phyloP scores from a whole-genome alignment of 108 stramenopile species.

The Skeletonema menzelii region DNA sequence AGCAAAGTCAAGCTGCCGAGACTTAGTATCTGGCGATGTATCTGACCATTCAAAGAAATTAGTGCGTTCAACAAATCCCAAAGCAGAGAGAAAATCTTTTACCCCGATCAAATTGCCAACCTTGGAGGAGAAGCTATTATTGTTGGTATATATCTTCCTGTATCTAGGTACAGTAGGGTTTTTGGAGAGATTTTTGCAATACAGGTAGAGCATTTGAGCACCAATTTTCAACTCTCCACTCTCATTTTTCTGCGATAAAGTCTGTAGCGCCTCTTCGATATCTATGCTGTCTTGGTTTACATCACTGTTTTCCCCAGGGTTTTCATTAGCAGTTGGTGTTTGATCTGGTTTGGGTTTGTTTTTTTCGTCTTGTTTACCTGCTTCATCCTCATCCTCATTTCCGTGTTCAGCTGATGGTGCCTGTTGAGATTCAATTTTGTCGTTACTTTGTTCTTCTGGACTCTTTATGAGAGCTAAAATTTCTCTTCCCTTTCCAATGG shows the following conservation, averaged over 20 bases:
- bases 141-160: conserved; percentile 80
- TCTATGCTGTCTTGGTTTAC: background rate
- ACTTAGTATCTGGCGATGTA: conserved; percentile 10
- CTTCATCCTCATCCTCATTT: background rate
- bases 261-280: conserved; percentile 39
- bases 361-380: background rate
- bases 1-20: conserved; percentile 35
- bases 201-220: conserved; percentile 73
- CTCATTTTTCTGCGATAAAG: conserved; percentile 42
- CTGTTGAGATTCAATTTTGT: background rate
- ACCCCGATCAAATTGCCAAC: conserved; percentile 66
- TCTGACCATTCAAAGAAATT: conserved; percentile 67
- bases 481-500: conserved; percentile 23
- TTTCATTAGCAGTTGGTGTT: background rate
- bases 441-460: background rate
- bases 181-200: conserved; percentile 67
- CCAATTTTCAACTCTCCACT: conserved; percentile 45
- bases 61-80: conserved; percentile 64
- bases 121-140: conserved; percentile 66
- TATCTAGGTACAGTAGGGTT: conserved; percentile 72
- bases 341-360: background rate
- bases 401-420: background rate
- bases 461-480: conserved; percentile 13
- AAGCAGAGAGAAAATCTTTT: conserved; percentile 58
- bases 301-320: background rate